Evolutionary conservation across 345 rosid species (phyloP).

Genomic region (Acer campestre): DNA sequence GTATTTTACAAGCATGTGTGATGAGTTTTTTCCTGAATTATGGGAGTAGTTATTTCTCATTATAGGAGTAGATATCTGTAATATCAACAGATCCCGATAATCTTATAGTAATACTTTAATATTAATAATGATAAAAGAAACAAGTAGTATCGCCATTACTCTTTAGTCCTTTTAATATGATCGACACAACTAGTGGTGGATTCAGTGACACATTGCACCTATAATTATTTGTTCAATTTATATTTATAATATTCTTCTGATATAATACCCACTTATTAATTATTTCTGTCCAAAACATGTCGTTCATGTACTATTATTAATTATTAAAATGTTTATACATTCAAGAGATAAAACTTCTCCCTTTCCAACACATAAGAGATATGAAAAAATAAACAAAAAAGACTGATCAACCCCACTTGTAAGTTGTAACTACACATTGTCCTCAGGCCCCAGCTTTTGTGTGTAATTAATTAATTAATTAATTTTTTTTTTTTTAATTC

Average conservation of each 20-base stretch:
- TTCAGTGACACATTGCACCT: conserved; percentile 19
- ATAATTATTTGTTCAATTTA: conserved; percentile 4
- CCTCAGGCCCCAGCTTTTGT: neutral
- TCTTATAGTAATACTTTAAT: too few relatives aligned
- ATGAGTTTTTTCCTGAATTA: too few relatives aligned
- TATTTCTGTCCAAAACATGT: neutral
- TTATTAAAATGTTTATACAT: neutral
- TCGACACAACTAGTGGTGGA: conserved; percentile 11
- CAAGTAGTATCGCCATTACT: too few relatives aligned
- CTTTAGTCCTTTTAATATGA: neutral
- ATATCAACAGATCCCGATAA: too few relatives aligned
- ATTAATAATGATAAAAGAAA: neutral
- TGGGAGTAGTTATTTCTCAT: too few relatives aligned
- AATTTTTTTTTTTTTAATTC: too few relatives aligned
- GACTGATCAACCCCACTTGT: neutral
- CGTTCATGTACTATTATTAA: neutral
- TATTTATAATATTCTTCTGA: neutral
- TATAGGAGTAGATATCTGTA: too few relatives aligned
- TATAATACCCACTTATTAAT: neutral
- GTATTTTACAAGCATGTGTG: too few relatives aligned
- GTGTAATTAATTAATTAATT: neutral
- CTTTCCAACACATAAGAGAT: neutral
- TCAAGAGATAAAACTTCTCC: neutral
- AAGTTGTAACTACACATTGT: neutral
- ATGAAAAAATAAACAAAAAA: neutral